phyloP scores from a whole-genome alignment of 2,329 filamentous ascomycete species.

The Verticillium isaacii region DNA sequence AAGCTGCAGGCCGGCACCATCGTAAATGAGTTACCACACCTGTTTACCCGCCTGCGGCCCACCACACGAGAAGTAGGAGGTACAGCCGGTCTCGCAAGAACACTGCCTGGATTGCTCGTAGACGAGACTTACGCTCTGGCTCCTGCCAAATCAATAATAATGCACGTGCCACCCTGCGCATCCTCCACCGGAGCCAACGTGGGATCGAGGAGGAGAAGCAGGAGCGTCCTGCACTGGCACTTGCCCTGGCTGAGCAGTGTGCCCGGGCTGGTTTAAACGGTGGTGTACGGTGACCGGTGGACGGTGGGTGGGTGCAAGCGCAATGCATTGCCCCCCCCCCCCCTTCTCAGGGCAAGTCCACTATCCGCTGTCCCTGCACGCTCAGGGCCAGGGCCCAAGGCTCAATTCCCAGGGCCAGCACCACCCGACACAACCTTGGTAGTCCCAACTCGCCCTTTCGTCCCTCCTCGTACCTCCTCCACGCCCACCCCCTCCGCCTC shows the following conservation, averaged over 20 bases:
- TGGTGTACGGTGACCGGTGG: neutral
- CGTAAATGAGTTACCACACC: constrained; percentile 4
- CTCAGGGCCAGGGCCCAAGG: neutral
- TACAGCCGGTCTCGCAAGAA: neutral
- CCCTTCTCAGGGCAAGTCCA: neutral
- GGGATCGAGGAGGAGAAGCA: neutral
- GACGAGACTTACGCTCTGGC: neutral
- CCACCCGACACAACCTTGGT: neutral
- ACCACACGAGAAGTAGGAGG: neutral
- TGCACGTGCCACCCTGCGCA: neutral
- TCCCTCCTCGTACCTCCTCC: neutral
- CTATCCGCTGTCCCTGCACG: neutral
- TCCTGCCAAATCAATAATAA: neutral
- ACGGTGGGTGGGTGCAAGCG: neutral
- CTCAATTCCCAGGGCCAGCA: neutral
- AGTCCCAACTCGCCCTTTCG: neutral
- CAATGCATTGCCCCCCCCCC: neutral
- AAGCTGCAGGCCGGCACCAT: neutral
- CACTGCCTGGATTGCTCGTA: neutral
- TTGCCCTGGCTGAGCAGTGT: neutral
- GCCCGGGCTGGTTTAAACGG: neutral
- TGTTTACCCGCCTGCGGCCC: neutral
- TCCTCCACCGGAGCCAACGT: neutral
- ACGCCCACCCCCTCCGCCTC: neutral
- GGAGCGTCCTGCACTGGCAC: neutral